phyloP scores from a whole-genome alignment of 257 asterid species.

The Penstemon newberryi region DNA sequence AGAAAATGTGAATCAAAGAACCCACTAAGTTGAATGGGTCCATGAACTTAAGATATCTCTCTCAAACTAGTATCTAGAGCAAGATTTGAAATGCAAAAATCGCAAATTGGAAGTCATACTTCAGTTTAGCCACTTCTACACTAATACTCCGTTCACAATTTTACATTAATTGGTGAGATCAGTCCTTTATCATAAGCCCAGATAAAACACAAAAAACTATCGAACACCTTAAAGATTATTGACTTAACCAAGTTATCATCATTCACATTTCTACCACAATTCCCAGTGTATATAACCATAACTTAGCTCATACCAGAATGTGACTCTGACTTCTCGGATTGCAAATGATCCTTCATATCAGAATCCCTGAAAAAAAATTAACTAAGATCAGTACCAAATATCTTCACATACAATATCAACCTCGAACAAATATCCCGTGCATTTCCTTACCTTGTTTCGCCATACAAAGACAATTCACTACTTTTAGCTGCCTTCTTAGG shows the following conservation, averaged over 20 bases:
- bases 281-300: conserved; percentile 6
- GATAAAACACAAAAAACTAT: too few species aligned
- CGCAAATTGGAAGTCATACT: too few species aligned
- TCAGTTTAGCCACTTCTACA: too few species aligned
- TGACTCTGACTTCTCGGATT: conserved; percentile 33
- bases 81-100: too few species aligned
- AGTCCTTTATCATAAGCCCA: too few species aligned
- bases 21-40: too few species aligned
- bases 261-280: conserved; percentile 4
- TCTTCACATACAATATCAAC: not conserved
- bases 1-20: too few species aligned
- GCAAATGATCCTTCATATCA: conserved; percentile 27
- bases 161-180: too few species aligned
- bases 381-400: conserved; percentile 6
- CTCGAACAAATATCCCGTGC: not conserved
- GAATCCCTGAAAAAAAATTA: conserved; percentile 41
- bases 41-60: too few species aligned
- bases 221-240: not conserved
- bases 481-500: conserved; percentile 45
- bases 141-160: too few species aligned
- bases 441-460: conserved; percentile 37
- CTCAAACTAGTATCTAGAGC: too few species aligned
- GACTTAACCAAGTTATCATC: not conserved
- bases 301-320: conserved; percentile 41
- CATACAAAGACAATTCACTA: conserved; percentile 17